Percentiles rank a stretch among this genome's conserved stretches.
Evolutionary conservation across 768 basidiomycete species (phyloP).

Genomic region (Lactarius sanguifluus): DNA sequence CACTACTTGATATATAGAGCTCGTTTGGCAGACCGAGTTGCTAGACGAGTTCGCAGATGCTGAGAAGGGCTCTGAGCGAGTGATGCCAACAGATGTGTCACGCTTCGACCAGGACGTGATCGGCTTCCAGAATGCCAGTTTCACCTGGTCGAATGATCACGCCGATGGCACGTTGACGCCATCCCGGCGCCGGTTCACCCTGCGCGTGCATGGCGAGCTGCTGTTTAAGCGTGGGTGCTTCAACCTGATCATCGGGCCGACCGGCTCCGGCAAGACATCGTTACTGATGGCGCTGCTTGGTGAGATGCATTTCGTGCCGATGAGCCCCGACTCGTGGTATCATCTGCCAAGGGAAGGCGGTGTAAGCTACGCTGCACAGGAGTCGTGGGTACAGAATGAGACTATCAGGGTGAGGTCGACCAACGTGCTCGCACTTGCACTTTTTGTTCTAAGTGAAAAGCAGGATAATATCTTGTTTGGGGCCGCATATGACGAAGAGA

Average conservation of each 20-base stretch:
- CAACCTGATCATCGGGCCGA: constrained; percentile 61
- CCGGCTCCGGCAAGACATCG: constrained; percentile 61
- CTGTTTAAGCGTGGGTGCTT: constrained; percentile 52
- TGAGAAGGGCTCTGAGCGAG: constrained; percentile 19
- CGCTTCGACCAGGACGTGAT: constrained; percentile 35
- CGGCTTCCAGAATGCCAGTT: constrained; percentile 54
- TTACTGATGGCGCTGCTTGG: constrained; percentile 66
- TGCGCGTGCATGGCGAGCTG: constrained; percentile 53
- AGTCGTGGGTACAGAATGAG: constrained; percentile 83
- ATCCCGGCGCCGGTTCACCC: constrained; percentile 47
- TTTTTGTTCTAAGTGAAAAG: not conserved
- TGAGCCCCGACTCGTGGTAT: constrained; percentile 57
- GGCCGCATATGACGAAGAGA: constrained; percentile 42
- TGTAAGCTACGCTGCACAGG: constrained; percentile 79
- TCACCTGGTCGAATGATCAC: constrained; percentile 50
- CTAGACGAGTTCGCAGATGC: constrained; percentile 34
- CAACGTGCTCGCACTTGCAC: not conserved
- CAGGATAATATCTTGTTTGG: constrained; percentile 57
- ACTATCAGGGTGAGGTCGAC: constrained; percentile 53
- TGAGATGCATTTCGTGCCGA: constrained; percentile 64
- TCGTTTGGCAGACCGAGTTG: constrained; percentile 34
- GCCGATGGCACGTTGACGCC: constrained; percentile 40
- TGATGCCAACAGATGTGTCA: constrained; percentile 24
- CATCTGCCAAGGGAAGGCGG: constrained; percentile 67
- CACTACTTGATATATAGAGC: constrained; percentile 36